Percentiles rank a stretch among this genome's conserved stretches.
phyloP scores from a whole-genome alignment of 176 grass and related monocot species.

The Ampelocalamus luodianensis region DNA sequence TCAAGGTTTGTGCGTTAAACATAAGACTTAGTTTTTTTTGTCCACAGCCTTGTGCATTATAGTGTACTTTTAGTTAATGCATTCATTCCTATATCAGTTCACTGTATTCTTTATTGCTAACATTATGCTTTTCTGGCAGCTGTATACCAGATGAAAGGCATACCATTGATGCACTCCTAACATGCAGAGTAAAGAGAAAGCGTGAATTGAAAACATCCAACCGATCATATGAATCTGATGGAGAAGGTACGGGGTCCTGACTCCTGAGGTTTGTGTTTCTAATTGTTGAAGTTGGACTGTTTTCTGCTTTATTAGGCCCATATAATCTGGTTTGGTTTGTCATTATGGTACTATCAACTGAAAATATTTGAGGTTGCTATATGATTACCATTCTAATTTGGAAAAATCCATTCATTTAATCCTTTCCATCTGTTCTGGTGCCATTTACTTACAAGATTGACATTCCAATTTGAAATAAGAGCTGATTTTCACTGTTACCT shows the following conservation, averaged over 20 bases:
- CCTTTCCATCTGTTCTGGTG: constrained; percentile 15
- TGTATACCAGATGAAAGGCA: constrained; percentile 85
- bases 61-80: not conserved
- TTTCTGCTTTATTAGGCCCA: not conserved
- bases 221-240: constrained; percentile 44
- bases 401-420: constrained; percentile 10
- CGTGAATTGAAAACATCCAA: constrained; percentile 46
- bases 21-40: not conserved
- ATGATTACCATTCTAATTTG: constrained; percentile 8
- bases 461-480: constrained; percentile 15
- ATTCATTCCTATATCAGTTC: not conserved
- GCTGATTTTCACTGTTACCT: not conserved
- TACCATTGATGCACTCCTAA: constrained; percentile 88
- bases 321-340: constrained; percentile 23
- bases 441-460: not conserved
- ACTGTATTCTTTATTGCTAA: constrained; percentile 17
- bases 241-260: constrained; percentile 48
- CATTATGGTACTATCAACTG: constrained; percentile 1
- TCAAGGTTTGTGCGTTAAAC: constrained; percentile 70
- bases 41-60: constrained; percentile 7
- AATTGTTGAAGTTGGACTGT: constrained; percentile 6
- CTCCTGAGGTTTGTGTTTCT: constrained; percentile 24
- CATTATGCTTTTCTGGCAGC: constrained; percentile 51
- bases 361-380: constrained; percentile 2
- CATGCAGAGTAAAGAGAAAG: constrained; percentile 90